A percentile compares a stretch with the other conserved stretches of the same genome.
Evolutionary conservation across 768 basidiomycete genomes (phyloP).

Genomic region (Clitopilus hobsonii): DNA sequence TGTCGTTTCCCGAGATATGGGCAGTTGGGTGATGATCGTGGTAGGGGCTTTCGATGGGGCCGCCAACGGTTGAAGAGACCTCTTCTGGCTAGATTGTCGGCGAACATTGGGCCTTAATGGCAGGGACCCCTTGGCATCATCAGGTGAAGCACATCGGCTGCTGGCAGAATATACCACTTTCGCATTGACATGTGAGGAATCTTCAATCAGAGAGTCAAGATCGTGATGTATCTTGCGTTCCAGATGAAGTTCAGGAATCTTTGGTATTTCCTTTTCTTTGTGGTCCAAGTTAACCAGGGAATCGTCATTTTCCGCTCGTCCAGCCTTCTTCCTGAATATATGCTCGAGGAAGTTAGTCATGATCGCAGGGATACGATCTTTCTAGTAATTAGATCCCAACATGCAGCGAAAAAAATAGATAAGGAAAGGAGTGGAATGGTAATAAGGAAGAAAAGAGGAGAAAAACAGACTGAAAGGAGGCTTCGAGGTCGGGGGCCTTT

Average conservation of each 20-base stretch:
- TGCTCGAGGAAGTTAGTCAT: background rate
- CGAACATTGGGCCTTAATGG: background rate
- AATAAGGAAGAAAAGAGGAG: background rate
- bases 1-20: background rate
- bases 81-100: background rate
- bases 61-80: background rate
- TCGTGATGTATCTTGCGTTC: constrained; percentile 35
- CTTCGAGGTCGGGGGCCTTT: background rate
- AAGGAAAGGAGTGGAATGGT: background rate
- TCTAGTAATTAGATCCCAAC: background rate
- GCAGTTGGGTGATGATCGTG: background rate
- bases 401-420: background rate
- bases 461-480: background rate
- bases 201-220: constrained; percentile 25
- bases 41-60: background rate
- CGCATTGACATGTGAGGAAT: background rate
- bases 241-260: constrained; percentile 2
- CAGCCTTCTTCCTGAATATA: background rate
- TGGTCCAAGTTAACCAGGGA: background rate
- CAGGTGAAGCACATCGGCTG: background rate
- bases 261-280: background rate
- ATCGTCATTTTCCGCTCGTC: background rate
- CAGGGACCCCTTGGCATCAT: background rate
- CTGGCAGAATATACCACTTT: background rate
- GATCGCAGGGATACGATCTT: background rate